phyloP scores from a whole-genome alignment of 257 asterid genomes.

The Rhazya stricta region DNA sequence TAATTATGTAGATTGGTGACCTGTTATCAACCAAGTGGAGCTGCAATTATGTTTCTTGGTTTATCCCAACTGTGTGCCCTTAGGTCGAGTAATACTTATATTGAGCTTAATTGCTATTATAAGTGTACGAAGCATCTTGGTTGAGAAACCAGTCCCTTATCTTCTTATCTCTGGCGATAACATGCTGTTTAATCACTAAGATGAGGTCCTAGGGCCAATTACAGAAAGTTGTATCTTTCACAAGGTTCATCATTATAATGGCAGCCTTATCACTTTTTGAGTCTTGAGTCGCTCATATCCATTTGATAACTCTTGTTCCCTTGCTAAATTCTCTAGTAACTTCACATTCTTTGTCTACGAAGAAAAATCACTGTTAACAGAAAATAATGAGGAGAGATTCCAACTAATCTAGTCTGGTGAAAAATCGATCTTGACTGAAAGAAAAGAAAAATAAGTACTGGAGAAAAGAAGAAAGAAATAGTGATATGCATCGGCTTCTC shows the following conservation, averaged over 20 bases:
- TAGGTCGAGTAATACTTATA: too few species aligned
- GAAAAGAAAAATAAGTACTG: too few species aligned
- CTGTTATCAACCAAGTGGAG: background rate
- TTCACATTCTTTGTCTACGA: background rate
- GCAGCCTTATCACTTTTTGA: background rate
- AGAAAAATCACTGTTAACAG: background rate
- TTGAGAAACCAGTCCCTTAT: background rate
- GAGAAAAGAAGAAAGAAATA: too few species aligned
- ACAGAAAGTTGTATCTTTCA: background rate
- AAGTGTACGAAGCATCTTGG: background rate
- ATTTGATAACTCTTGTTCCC: background rate
- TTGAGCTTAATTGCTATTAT: background rate
- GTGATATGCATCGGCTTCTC: too few species aligned
- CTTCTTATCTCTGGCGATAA: background rate
- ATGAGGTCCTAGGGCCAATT: background rate
- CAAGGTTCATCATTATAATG: background rate
- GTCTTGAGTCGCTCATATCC: background rate
- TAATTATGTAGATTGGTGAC: background rate
- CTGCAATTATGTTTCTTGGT: background rate
- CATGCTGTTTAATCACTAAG: background rate
- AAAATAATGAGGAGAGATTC: background rate
- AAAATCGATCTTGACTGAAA: background rate
- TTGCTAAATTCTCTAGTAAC: background rate
- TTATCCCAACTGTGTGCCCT: background rate
- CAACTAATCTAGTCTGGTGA: background rate